Evolutionary conservation across 2,329 filamentous ascomycete genomes (phyloP), one percentile per base, ranked within the genome.

Genomic region (Aspergillus luchuensis): DNA sequence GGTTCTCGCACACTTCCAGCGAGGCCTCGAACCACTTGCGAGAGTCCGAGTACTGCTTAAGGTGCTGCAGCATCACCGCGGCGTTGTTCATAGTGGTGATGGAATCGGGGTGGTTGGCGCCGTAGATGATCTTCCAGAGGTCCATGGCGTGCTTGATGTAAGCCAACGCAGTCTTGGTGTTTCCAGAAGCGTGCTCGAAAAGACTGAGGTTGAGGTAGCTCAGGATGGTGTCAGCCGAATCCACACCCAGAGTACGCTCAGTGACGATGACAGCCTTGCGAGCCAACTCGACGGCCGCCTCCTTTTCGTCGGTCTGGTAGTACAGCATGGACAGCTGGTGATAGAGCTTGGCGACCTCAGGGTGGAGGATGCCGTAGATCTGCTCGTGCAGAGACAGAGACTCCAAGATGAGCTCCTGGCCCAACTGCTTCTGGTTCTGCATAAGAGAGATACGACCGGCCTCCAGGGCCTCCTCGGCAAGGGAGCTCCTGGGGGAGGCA

Each of bases 41-140:
- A 49, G 94, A 98, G 78, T 97, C 92, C 70, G 94, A 89, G 81
- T 96, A 99, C 63, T 91, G 89, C 83, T 98, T 97, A 69, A 97
- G 85, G 58, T 92, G 89, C 79, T 99, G 95, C 60, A 99, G 87
- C 95, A 99, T 99, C 62, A 99, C 95, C 7, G 95, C 95, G 19
- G 92, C 94, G 72, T 99, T 99, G 85, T 98, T 99, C 79, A 98
- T 90, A 15, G 95, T 98, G 8, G 96, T 99, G 78, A 99, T 97
- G 8, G 92, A 96, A 79, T 99, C 95, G 3, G 95, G 95, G 78
- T 99, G 95, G 70, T 92, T 90, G 30, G 89, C 82, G 33, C 95
- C 95, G 74, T 97, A 99, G 70, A 98, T 94, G 70, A 98, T 86
- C 82, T 97, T 97, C 94, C 94, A 98, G 64, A 99, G 83, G 74